Evolutionary conservation across 148 eudicot genomes (phyloP), one percentile per base, ranked within the genome.

Genomic region (Arctostaphylos glauca): DNA sequence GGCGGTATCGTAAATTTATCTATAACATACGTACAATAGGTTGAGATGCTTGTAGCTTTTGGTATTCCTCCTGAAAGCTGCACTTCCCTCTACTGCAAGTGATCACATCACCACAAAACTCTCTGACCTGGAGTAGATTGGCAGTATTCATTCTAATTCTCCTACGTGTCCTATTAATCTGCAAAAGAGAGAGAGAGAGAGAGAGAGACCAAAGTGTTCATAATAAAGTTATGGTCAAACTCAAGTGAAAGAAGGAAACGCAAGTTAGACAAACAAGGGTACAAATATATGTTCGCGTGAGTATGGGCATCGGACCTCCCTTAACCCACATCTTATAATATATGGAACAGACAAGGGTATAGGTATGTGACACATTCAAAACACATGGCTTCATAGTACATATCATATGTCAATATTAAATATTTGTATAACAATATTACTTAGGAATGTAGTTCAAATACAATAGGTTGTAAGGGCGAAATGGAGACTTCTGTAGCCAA

Each of bases 11-110:
- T 14, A 81, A 60, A 64, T 53, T 41, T 25, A 68, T 47, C 60
- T 31, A 41, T 55, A 82, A 38, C 74, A 55, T 67, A 16, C 62
- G 52, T 90, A 94, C 98, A 92, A 85, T 81, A 49, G 98, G 97
- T 81, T 89, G 84, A 52, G 96, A 89, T 73, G 88, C 91, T 82
- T 85, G 90, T 74, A 84, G 86, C 83, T 91, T 94, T 77, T 21
- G 87, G 84, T 85, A 95, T 85, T 90, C 91, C 81, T 88, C 88
- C 83, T 88, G 90, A 82, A 95, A 93, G 90, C 88, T 93, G 64
- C 88, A 86, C 77, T 85, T 93, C 78, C 88, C 86, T 84, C 87
- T 86, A 55, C 78, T 71, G 16, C 82, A 88, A 81, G 84, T 75
- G 70, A 93, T 86, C 66, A 84, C 72, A 55, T 89, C 89, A 64